Base-by-base conservation (phyloP, 202 grass and related monocot species). In the Hordeum pubiflorum region DNA sequence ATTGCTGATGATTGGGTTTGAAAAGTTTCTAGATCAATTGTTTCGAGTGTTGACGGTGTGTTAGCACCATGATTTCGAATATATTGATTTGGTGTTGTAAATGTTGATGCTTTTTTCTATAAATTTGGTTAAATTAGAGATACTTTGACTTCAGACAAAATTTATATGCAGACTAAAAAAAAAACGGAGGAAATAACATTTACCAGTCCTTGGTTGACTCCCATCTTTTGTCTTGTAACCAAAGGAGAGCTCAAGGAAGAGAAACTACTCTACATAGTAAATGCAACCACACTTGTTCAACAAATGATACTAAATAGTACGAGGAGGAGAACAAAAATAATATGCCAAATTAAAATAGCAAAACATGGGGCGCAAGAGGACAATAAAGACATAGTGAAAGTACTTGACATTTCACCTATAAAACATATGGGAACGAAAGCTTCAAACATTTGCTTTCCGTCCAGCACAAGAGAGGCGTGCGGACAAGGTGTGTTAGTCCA, bases 401-500 rank as follows among this genome's bases (percentile, higher is more conserved):
- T 41, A 22, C 66, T 86, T 79, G 79, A 78, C 60, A 82, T 79
- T 59, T 85, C 78, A 72, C 62, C 29, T 58, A 66, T 55, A 77
- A 31, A 27, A 69, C 13, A 52, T 78, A 38, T 50, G 43, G 3
- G 71, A 62, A 48, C 31, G 83, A 86, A 75, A 17, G n/a, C 68
- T 79, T 86, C 83, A 83, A 69, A 79, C 1, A 1, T 36, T 78
- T 73, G 46, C 27, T 73, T 79, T 78, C 46, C 46, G 77, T 67
- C 70, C 39, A 59, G 50, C 82, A 82, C 87, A 78, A 20, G 73
- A 20, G 73, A 60, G 48, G 38, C 87, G 82, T 33, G 73, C 9
- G 0, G 83, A 68, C 83, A 89, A 82, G 59, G 1, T 77, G 74
- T 78, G 55, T 52, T 82, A 67, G 50, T 82, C 74, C 79, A 86